Percentiles rank a stretch among this genome's conserved stretches.
These are phyloP conservation scores for Eucalyptus sp. DNA, from an alignment of 345 rosid species.

Conservation along the genomic window DNA sequence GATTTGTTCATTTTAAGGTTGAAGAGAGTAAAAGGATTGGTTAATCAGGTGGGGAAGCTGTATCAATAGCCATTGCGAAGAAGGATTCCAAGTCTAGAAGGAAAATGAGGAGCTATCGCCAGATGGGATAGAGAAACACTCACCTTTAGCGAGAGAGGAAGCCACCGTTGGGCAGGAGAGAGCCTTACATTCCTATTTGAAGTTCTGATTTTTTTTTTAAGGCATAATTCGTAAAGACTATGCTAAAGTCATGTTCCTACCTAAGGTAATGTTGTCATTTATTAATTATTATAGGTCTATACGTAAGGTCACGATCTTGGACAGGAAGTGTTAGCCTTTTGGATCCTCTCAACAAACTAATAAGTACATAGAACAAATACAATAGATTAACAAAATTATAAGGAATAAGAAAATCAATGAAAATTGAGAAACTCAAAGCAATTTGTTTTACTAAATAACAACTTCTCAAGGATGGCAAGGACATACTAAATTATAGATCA, in stretches of 20 bases:
- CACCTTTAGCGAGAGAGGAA: too few relatives aligned
- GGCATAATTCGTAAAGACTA: background rate
- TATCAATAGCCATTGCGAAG: accelerated
- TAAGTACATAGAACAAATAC: background rate
- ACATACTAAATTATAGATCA: background rate
- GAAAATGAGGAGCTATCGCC: too few relatives aligned
- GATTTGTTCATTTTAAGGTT: too few relatives aligned
- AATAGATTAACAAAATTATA: background rate
- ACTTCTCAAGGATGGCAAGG: background rate
- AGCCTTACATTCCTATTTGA: too few relatives aligned
- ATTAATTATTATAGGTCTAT: background rate
- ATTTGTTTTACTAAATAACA: background rate
- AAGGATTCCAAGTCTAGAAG: accelerated
- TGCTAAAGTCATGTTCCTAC: background rate
- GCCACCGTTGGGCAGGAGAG: accelerated
- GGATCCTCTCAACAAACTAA: background rate
- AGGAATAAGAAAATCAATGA: background rate
- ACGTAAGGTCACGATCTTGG: background rate
- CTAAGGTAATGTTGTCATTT: background rate
- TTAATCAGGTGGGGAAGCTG: too few relatives aligned
- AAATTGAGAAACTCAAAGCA: background rate
- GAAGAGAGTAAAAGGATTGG: too few relatives aligned
- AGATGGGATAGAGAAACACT: too few relatives aligned
- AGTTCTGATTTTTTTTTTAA: too few relatives aligned
- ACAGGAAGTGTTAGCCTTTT: background rate